Percentiles rank a stretch among this genome's conserved stretches.
phyloP scores from a whole-genome alignment of 2,329 filamentous ascomycete species.

The Ilyonectria destructans region DNA sequence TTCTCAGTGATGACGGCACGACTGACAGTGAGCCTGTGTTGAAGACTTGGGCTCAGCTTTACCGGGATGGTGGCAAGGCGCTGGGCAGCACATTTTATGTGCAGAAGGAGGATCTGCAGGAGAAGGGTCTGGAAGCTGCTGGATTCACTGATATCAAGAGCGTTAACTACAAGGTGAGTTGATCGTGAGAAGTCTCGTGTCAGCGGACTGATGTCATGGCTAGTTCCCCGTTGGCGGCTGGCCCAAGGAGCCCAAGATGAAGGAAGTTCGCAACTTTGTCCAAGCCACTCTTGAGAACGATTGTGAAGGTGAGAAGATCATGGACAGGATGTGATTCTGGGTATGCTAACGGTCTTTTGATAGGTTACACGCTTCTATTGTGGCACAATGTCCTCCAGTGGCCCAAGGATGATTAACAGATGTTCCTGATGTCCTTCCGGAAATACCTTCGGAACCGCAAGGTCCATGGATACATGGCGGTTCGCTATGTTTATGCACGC shows the following conservation, averaged over 20 bases:
- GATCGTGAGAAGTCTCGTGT: neutral
- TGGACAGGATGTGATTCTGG: neutral
- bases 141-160: slow-evolving; percentile 38
- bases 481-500: slow-evolving; percentile 41
- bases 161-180: slow-evolving; percentile 39
- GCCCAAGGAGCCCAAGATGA: slow-evolving; percentile 36
- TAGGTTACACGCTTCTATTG: slow-evolving; percentile 31
- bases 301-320: slow-evolving; percentile 39
- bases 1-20: slow-evolving; percentile 37
- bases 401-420: slow-evolving; percentile 42
- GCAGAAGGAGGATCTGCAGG: slow-evolving; percentile 1
- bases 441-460: slow-evolving; percentile 37
- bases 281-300: slow-evolving; percentile 41
- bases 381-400: slow-evolving; percentile 43
- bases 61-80: slow-evolving; percentile 36
- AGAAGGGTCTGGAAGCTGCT: slow-evolving; percentile 34
- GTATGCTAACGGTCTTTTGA: too few relatives aligned
- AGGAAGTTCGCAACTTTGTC: slow-evolving; percentile 37
- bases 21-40: slow-evolving; percentile 29
- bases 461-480: slow-evolving; percentile 39
- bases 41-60: slow-evolving; percentile 29
- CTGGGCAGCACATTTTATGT: slow-evolving; percentile 35
- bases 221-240: slow-evolving; percentile 40
- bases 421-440: slow-evolving; percentile 39
- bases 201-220: too few relatives aligned